Evolutionary conservation across 2,329 filamentous ascomycete genomes (phyloP).

Genomic region (Zymoseptoria pseudotritici): DNA sequence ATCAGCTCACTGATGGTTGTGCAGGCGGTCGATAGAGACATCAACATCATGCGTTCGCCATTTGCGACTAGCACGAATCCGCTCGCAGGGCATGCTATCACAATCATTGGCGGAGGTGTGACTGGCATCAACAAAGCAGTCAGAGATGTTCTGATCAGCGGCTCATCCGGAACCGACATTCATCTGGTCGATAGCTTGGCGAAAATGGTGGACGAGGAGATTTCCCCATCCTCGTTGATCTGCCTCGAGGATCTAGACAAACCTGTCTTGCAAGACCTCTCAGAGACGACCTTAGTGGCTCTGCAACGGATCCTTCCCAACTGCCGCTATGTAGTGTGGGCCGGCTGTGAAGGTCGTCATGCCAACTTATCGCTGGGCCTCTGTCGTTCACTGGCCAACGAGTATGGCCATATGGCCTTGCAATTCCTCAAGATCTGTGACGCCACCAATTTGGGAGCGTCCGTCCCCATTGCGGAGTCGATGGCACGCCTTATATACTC

Average conservation of each 20-base stretch:
- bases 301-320: conserved; percentile 10
- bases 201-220: conserved; percentile 1
- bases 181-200: conserved; percentile 4
- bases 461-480: conserved; percentile 10
- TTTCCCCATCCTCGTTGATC: conserved; percentile 11
- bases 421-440: conserved; percentile 10
- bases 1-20: conserved; percentile 13
- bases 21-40: conserved; percentile 11
- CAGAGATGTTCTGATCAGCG: conserved; percentile 9
- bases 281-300: conserved; percentile 7
- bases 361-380: conserved; percentile 15
- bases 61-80: conserved; percentile 10
- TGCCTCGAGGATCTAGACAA: conserved; percentile 13
- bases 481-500: conserved; percentile 10
- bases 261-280: conserved; percentile 11
- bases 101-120: conserved; percentile 14
- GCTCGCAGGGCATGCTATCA: conserved; percentile 10
- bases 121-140: conserved; percentile 11
- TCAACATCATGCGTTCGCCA: conserved; percentile 13
- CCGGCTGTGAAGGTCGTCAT: conserved; percentile 7
- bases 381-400: conserved; percentile 12
- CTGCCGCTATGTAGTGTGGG: conserved; percentile 12
- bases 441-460: conserved; percentile 3
- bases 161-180: conserved; percentile 8
- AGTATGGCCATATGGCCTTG: conserved; percentile 12